Percentiles rank a stretch among this genome's conserved stretches.
Evolutionary conservation across 2,329 filamentous ascomycete species (phyloP).

Genomic region (Stagonosporopsis vannaccii): DNA sequence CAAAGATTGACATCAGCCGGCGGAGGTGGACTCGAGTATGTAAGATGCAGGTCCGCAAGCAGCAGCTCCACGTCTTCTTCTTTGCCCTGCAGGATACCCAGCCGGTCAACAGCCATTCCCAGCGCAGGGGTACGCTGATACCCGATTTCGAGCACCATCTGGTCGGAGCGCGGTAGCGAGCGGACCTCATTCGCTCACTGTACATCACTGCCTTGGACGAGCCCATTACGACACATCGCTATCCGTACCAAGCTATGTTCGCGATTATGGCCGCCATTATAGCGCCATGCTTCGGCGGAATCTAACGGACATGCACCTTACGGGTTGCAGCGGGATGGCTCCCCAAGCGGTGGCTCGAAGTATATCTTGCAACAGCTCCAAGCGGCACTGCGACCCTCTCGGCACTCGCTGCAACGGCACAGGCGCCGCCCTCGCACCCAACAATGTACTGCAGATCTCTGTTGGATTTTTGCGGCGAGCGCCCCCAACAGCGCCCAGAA

Average conservation of each 20-base stretch:
- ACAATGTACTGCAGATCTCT: not conserved
- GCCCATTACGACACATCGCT: constrained; percentile 2
- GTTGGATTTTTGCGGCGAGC: not conserved
- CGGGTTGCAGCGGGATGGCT: constrained; percentile 4
- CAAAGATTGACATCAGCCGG: constrained; percentile 3
- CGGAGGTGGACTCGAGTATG: constrained; percentile 10
- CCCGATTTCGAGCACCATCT: constrained; percentile 7
- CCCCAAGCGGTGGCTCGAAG: not conserved
- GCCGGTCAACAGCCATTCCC: constrained; percentile 7
- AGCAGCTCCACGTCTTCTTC: constrained; percentile 13
- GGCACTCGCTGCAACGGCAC: not conserved
- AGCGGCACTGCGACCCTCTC: not conserved
- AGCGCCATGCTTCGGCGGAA: constrained; percentile 7
- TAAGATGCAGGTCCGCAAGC: constrained; percentile 5
- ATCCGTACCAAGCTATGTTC: constrained; percentile 7
- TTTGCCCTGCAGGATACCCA: constrained; percentile 14
- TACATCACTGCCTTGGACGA: not conserved
- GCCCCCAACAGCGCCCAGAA: not conserved
- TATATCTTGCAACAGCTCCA: not conserved
- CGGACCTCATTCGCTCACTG: constrained; percentile 6
- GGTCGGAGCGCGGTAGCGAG: constrained; percentile 11
- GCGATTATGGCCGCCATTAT: constrained; percentile 7
- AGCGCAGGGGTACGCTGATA: constrained; percentile 17
- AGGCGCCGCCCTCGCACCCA: not conserved
- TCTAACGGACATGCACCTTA: not conserved